These are phyloP conservation scores for Penicillium parvum DNA, from an alignment of 495 filamentous ascomycete genomes.

Conservation along the genomic window DNA sequence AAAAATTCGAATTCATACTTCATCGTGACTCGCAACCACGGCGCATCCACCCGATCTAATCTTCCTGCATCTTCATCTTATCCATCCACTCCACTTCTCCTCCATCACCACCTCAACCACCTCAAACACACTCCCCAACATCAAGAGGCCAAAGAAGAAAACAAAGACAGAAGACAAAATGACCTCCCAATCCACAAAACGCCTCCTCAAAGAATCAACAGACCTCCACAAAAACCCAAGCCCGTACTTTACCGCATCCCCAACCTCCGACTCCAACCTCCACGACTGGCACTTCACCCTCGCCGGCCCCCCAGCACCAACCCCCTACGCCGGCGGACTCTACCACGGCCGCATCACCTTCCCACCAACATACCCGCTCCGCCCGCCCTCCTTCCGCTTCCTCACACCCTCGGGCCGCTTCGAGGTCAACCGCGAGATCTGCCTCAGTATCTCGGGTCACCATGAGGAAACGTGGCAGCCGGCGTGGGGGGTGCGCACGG, in stretches of 20 bases:
- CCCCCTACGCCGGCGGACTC: conserved; percentile 72
- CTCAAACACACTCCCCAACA: not conserved
- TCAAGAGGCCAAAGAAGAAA: conserved; percentile 2
- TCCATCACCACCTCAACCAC: conserved; percentile 2
- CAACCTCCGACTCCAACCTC: conserved; percentile 74
- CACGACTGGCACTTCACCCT: conserved; percentile 99
- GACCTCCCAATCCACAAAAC: conserved; percentile 46
- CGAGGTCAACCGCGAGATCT: conserved; percentile 96
- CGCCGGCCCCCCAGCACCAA: conserved; percentile 76
- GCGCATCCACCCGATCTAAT: conserved; percentile 3
- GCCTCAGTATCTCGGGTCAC: conserved; percentile 85
- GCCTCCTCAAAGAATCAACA: conserved; percentile 68
- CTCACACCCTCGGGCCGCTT: conserved; percentile 87
- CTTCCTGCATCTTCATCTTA: too few species aligned
- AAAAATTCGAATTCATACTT: not conserved
- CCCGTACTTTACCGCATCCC: conserved; percentile 74
- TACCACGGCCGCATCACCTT: conserved; percentile 97
- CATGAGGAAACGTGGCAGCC: conserved; percentile 99
- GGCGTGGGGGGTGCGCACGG: conserved; percentile 83
- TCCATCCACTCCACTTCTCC: conserved; percentile 7
- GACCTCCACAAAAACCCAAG: conserved; percentile 76
- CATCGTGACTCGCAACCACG: not conserved
- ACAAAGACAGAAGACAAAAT: conserved; percentile 20
- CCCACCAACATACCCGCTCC: conserved; percentile 80
- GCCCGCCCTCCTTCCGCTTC: conserved; percentile 91